Evolutionary conservation across 768 basidiomycete genomes (phyloP).

Genomic region (Rhizopogon salebrosus): DNA sequence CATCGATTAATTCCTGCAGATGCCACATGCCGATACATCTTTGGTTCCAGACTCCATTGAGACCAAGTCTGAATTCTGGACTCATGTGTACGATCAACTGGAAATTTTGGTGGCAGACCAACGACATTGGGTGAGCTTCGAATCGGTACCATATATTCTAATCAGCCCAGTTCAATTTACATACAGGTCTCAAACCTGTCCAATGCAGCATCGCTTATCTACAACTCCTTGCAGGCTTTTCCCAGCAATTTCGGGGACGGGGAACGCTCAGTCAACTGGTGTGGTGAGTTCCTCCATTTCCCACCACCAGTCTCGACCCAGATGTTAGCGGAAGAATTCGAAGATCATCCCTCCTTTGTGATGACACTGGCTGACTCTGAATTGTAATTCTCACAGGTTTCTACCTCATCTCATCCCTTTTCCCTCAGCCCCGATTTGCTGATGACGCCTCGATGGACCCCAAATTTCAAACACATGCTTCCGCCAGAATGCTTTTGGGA

Average conservation of each 20-base stretch:
- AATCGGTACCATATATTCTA: neutral
- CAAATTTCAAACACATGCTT: neutral
- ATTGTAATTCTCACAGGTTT: conserved; percentile 54
- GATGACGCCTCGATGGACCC: conserved; percentile 4
- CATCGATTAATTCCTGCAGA: conserved; percentile 18
- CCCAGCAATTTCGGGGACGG: conserved; percentile 54
- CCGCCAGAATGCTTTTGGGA: conserved; percentile 51
- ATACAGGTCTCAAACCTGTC: conserved; percentile 81
- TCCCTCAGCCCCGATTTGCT: conserved; percentile 41
- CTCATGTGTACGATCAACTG: conserved; percentile 64
- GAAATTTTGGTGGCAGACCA: conserved; percentile 58
- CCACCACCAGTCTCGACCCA: neutral
- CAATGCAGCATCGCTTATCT: conserved; percentile 79
- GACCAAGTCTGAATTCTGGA: conserved; percentile 78
- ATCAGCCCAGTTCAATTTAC: conserved; percentile 4
- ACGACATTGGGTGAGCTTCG: conserved; percentile 64
- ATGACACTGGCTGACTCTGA: conserved; percentile 14
- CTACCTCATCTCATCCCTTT: conserved; percentile 66
- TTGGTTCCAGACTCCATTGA: conserved; percentile 64
- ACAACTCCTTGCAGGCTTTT: conserved; percentile 70
- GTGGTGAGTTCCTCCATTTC: conserved; percentile 55
- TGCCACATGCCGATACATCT: conserved; percentile 84
- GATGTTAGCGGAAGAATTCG: neutral
- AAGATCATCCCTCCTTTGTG: neutral
- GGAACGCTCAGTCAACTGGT: conserved; percentile 83